Base-by-base conservation (phyloP, 257 asterid species). In the Mentha longifolia region DNA sequence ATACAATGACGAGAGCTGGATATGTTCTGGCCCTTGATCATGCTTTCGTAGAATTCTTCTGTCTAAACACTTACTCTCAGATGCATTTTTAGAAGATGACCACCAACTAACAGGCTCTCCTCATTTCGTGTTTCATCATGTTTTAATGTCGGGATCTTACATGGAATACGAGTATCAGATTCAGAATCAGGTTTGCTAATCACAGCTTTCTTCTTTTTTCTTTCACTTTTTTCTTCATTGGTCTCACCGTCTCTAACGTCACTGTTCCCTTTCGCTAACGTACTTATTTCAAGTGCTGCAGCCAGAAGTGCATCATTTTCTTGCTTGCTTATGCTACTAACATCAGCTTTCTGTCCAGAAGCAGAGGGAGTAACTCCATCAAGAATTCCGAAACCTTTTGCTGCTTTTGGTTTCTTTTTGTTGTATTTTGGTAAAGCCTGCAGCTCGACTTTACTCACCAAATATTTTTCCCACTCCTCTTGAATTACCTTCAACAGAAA, bases 391-490 rank as follows among this genome's bases (percentile, higher is more conserved):
- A 91, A 84, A 67, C 99, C 99, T 82, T 91, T 94, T 57, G 89
- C 82, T 68, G 83, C 83, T 80, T 91, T 91, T 30, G 86, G 77
- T 75, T 94, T 94, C 97, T 91, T 91, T 79, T 87, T 87, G 67
- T 62, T 79, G 66, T 25, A 71, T 77, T 94, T 94, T 76, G 98
- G 98, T 77, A 94, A 82, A 68, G 97, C 85, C 66, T 88, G 91
- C 83, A 94, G 80, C 85, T 94, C 92, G 71, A 94, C 95, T 85
- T 94, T 94, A 83, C 99, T 89, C 54, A 85, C 86, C 87, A 94
- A 82, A 83, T 91, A 94, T 58, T 91, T 91, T 71, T 87, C 90
- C 99, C 99, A 94, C 81, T 94, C 97, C 77, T 85, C 90, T 62
- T 41, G 79, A 97, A 94, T 89, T 65, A 91, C 99, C 99, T 94